Base-by-base conservation (phyloP, 2,329 filamentous ascomycete genomes). In the Ascochyta lentis region DNA sequence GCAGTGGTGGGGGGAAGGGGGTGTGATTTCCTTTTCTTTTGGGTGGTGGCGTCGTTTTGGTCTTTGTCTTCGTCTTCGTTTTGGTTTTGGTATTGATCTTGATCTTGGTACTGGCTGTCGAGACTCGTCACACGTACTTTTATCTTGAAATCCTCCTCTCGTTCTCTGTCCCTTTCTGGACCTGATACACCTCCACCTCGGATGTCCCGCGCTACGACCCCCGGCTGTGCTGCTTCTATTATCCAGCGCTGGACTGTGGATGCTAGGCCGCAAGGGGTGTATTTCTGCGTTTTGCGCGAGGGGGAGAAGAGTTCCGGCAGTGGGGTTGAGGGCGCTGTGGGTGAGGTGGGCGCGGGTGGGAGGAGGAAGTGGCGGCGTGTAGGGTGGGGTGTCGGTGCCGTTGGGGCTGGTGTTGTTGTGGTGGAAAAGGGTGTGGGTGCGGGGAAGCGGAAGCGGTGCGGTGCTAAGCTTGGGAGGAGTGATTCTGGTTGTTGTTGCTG, bases 251-350 rank as follows among this genome's bases (percentile, higher is more conserved):
- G 77, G 27, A 84, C 66, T 43, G 77, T 79, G 1, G 77, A 74
- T 3, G 83, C 83, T 49, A 83, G 70, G 1, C 83, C 83, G 3
- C 77, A 76, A 1, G 78, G 70, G 0, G 83, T 41, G 58, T 81
- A 84, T 61, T 80, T 80, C 58, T 81, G 76, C 0, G 77, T 78
- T 55, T 78, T 78, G 24, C 81, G 76, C 42, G 80, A 79, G 1
- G 83, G 83, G 0, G 82, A 84, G 67, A 85, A 85, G 35, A 79
- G 76, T 37, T 83, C 80, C 0, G 83, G 82, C 0, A 82, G 70
- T 13, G 0, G 81, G 80, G 4, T 71, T 69, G 13, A 58, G 42
- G 40, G 60, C 52, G 29, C 61, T 61, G 7, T 51, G 60, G 2
- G 72, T 70, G 67, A 69, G 3, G 71, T 65, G 12, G 70, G 69